These are phyloP conservation scores for Clonostachys rosea DNA, from an alignment of 2,329 filamentous ascomycete species.

Conservation along the genomic window DNA sequence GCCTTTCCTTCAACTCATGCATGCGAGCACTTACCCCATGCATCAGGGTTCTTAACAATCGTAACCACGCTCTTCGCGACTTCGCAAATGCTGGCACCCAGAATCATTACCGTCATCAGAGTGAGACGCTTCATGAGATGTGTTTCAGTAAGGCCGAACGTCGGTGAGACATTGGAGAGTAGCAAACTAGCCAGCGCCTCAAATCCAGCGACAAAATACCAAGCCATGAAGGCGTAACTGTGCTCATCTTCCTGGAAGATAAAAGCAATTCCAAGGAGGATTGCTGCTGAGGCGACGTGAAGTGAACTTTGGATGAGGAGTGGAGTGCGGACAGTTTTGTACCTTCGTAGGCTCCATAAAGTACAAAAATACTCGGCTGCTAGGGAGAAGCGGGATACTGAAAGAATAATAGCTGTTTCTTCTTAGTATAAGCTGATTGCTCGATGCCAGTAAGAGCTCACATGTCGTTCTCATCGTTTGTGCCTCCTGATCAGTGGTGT, in stretches of 20 bases:
- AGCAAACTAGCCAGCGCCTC: conserved; percentile 49
- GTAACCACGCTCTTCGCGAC: conserved; percentile 46
- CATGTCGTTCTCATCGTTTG: conserved; percentile 34
- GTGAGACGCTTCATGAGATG: conserved; percentile 61
- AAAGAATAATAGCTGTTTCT: conserved; percentile 34
- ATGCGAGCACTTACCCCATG: conserved; percentile 25
- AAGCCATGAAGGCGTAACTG: conserved; percentile 27
- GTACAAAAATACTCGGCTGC: conserved; percentile 48
- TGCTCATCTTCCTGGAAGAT: conserved; percentile 21
- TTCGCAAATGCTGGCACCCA: conserved; percentile 61
- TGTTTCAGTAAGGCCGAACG: conserved; percentile 56
- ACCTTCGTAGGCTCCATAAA: conserved; percentile 34
- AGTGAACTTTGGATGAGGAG: conserved; percentile 26
- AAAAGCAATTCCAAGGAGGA: conserved; percentile 37
- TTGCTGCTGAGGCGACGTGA: conserved; percentile 24
- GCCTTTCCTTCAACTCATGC: too few relatives aligned
- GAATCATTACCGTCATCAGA: conserved; percentile 60
- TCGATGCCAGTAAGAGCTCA: conserved; percentile 5
- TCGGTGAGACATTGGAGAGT: conserved; percentile 48
- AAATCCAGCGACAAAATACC: conserved; percentile 49
- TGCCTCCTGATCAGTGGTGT: conserved; percentile 28
- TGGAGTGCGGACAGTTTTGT: conserved; percentile 24
- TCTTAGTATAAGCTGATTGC: conserved; percentile 3
- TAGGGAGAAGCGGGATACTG: conserved; percentile 45
- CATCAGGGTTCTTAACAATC: conserved; percentile 33